Evolutionary conservation across 2,329 filamentous ascomycete species (phyloP).

Genomic region (Aspergillus hortae): DNA sequence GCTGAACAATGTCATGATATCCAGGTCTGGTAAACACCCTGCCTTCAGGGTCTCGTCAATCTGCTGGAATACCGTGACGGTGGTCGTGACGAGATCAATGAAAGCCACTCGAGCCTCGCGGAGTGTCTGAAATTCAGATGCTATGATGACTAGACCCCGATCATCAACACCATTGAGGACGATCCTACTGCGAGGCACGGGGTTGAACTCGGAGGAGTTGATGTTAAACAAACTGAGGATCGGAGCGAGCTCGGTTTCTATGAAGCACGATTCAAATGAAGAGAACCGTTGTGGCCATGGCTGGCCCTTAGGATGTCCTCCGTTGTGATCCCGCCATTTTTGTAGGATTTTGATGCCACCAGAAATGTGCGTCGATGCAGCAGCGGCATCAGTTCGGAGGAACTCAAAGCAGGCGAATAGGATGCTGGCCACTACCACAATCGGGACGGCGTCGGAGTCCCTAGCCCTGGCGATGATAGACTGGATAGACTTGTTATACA

Average conservation of each 20-base stretch:
- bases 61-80: slow-evolving; percentile 1
- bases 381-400: slow-evolving; percentile 25
- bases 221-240: slow-evolving; percentile 14
- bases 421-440: slow-evolving; percentile 55
- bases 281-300: neutral
- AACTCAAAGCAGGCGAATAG: slow-evolving; percentile 64
- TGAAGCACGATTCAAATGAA: slow-evolving; percentile 9
- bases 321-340: slow-evolving; percentile 10
- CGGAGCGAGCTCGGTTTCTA: slow-evolving; percentile 17
- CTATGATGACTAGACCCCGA: neutral
- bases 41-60: neutral
- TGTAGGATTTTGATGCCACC: slow-evolving; percentile 15
- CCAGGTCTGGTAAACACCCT: neutral
- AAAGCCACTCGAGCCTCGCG: slow-evolving; percentile 10
- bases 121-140: slow-evolving; percentile 9
- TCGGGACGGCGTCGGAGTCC: slow-evolving; percentile 49
- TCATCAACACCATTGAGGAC: slow-evolving; percentile 5
- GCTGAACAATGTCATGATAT: neutral
- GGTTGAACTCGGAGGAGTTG: slow-evolving; percentile 8
- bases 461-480: slow-evolving; percentile 18
- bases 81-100: slow-evolving; percentile 13
- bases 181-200: slow-evolving; percentile 2
- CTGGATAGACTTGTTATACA: slow-evolving; percentile 14
- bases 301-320: neutral
- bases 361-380: slow-evolving; percentile 17